These are phyloP conservation scores for Botrytis tulipae DNA, from an alignment of 2,329 filamentous ascomycete genomes.

Conservation along the genomic window DNA sequence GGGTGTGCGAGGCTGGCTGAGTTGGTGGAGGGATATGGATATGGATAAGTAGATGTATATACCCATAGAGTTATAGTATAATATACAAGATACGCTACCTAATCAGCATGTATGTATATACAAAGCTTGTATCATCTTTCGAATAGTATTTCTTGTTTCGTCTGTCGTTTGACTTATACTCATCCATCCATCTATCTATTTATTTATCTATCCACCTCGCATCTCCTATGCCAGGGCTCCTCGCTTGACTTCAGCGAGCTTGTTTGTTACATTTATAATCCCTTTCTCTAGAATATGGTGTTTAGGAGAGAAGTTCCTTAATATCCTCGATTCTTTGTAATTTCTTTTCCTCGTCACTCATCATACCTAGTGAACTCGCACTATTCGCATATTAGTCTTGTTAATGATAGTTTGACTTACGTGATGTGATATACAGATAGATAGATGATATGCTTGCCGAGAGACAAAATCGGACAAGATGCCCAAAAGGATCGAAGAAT, in stretches of 20 bases:
- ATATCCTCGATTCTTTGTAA: conserved; percentile 90
- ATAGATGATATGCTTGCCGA: no score
- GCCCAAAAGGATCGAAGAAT: no score
- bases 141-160: neutral
- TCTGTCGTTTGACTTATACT: neutral
- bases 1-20: no score
- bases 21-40: no score
- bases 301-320: conserved; percentile 66
- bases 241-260: neutral
- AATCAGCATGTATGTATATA: neutral
- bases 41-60: no score
- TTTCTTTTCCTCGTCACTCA: conserved; percentile 90
- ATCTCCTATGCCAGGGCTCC: neutral
- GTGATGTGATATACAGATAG: no score
- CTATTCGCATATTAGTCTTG: conserved; percentile 45
- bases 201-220: neutral
- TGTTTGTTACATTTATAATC: neutral
- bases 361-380: conserved; percentile 92
- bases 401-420: no score
- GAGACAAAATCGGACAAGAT: no score
- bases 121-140: neutral
- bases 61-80: neutral
- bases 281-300: neutral
- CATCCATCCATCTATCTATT: neutral
- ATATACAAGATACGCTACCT: neutral